Percentiles rank a stretch among this genome's conserved stretches.
Evolutionary conservation across 139 green algal genomes (phyloP).

Genomic region (Raphidocelis subcapitata): DNA sequence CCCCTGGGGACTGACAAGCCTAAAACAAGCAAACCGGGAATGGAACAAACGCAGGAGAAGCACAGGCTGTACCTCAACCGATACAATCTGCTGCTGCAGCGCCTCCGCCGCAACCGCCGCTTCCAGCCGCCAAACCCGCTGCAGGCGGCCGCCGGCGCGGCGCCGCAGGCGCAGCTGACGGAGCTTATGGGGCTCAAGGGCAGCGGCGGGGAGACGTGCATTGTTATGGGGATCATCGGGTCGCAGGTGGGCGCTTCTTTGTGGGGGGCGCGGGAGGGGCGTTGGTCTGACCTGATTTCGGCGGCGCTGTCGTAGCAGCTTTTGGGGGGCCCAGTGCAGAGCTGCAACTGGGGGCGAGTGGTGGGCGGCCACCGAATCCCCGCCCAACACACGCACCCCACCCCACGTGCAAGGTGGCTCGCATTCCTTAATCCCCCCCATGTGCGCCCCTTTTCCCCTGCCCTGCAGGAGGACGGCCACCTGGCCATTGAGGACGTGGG

Average conservation of each 20-base stretch:
- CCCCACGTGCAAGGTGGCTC: no score
- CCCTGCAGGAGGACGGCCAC: conserved; percentile 9
- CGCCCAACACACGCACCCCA: no score
- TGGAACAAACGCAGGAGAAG: no score
- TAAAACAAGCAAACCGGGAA: no score
- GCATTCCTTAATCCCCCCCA: no score
- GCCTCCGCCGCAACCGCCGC: conserved; percentile 54
- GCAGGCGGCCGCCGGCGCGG: conserved; percentile 1
- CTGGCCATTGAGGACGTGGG: conserved; percentile 77
- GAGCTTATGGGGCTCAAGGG: conserved; percentile 81
- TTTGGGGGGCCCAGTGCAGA: no score
- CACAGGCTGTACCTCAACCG: conserved; percentile 75
- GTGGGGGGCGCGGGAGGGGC: conserved; percentile 73
- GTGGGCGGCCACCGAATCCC: no score
- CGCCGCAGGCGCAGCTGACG: conserved; percentile 56
- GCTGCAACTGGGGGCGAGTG: no score
- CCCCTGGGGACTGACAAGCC: no score
- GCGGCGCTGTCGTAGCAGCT: no score
- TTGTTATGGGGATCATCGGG: conserved; percentile 80
- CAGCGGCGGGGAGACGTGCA: conserved; percentile 46
- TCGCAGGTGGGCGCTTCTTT: no score
- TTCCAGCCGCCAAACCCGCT: conserved; percentile 52
- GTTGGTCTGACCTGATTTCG: conserved; percentile 60
- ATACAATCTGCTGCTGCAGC: conserved; percentile 70
- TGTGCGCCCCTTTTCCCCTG: no score